Percentiles rank a stretch among this genome's conserved stretches.
phyloP scores from a whole-genome alignment of 1,284 basidiomycete species.

The Irpex lacteus region DNA sequence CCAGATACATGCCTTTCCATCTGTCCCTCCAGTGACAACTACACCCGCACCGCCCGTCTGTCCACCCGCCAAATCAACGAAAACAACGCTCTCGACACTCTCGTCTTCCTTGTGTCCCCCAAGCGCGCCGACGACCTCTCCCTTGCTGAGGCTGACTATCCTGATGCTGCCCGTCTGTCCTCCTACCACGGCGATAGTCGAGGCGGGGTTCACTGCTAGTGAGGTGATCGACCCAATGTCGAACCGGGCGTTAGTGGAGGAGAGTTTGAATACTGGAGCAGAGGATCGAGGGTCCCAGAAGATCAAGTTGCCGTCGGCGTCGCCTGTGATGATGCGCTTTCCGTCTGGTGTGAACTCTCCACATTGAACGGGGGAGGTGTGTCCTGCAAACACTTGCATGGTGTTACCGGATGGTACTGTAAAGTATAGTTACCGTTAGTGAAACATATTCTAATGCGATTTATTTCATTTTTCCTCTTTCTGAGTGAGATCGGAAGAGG shows the following conservation, averaged over 20 bases:
- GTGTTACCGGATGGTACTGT: conserved; percentile 90
- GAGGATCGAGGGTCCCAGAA: conserved; percentile 90
- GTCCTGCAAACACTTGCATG: conserved; percentile 95
- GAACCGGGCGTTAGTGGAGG: conserved; percentile 72
- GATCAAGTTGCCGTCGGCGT: conserved; percentile 81
- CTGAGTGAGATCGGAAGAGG: too few species aligned
- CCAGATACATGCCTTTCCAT: conserved; percentile 94
- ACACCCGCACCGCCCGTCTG: conserved; percentile 57
- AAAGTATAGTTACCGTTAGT: not conserved
- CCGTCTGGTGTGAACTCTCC: conserved; percentile 94
- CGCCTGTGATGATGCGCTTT: conserved; percentile 86
- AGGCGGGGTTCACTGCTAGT: conserved; percentile 80
- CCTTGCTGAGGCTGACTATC: conserved; percentile 84
- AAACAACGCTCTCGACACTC: conserved; percentile 87
- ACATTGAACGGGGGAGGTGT: conserved; percentile 82
- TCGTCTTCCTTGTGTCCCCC: conserved; percentile 87
- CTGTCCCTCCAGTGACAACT: conserved; percentile 87
- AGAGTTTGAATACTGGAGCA: conserved; percentile 80
- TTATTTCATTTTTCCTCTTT: too few species aligned
- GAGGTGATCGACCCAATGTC: conserved; percentile 81
- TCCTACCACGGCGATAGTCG: conserved; percentile 87
- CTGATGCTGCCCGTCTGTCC: conserved; percentile 82
- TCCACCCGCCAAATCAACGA: conserved; percentile 68
- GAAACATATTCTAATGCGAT: not conserved
- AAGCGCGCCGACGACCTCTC: conserved; percentile 78